These are phyloP conservation scores for Grosmannia clavigera DNA, from an alignment of 2,329 filamentous ascomycete genomes.

Conservation along the genomic window DNA sequence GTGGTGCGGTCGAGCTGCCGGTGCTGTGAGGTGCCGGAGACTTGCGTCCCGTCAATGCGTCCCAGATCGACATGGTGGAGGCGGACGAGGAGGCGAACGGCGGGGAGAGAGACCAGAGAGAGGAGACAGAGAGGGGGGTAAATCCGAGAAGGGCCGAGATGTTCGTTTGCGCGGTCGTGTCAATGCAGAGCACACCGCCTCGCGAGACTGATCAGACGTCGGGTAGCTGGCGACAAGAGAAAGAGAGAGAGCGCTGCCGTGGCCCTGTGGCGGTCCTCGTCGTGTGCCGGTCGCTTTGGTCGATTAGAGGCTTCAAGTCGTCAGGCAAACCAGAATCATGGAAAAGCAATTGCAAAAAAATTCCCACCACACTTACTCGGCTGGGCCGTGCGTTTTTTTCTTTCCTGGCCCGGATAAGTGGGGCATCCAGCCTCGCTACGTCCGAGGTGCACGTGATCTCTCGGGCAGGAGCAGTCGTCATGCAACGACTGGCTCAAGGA, in stretches of 20 bases:
- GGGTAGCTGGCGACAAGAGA: not conserved
- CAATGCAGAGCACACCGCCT: not conserved
- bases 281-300: not conserved
- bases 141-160: not conserved
- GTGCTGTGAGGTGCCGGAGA: constrained; percentile 15
- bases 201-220: no score
- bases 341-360: constrained; percentile 3
- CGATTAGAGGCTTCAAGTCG: not conserved
- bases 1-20: constrained; percentile 13
- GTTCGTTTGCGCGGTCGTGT: not conserved
- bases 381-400: constrained; percentile 9
- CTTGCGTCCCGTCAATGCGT: constrained; percentile 48
- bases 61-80: constrained; percentile 43
- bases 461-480: not conserved
- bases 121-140: not conserved
- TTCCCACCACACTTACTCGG: constrained; percentile 2
- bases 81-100: not conserved
- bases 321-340: not conserved
- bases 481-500: no score
- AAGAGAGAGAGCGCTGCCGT: not conserved
- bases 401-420: not conserved
- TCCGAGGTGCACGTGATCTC: not conserved
- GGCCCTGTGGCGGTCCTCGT: not conserved
- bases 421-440: not conserved
- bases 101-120: not conserved